A percentile compares a stretch with the other conserved stretches of the same genome.
These are phyloP conservation scores for Globisporangium sylvaticum DNA, from an alignment of 352 stramenopile species.

Conservation along the genomic window DNA sequence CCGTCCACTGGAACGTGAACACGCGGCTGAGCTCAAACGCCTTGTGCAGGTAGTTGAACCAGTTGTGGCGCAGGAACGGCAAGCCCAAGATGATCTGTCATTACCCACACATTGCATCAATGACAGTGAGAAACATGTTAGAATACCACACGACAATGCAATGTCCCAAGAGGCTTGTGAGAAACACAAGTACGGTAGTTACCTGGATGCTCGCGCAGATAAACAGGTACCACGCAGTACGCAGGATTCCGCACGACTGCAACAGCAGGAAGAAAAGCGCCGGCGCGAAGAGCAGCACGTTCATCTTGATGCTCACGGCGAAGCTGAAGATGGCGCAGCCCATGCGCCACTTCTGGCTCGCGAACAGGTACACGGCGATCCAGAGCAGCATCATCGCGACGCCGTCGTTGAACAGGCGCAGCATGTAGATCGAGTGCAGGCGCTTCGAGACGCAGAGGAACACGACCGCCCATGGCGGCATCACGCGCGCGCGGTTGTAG, in stretches of 20 bases:
- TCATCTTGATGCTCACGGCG: slow-evolving; percentile 99
- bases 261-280: slow-evolving; percentile 95
- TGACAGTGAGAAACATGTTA: background rate
- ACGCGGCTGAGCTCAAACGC: slow-evolving; percentile 97
- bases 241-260: slow-evolving; percentile 79
- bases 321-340: slow-evolving; percentile 94
- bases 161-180: background rate
- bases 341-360: slow-evolving; percentile 75
- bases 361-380: slow-evolving; percentile 88
- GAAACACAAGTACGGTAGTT: background rate
- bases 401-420: slow-evolving; percentile 99
- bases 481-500: slow-evolving; percentile 73
- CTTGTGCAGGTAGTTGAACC: slow-evolving; percentile 93
- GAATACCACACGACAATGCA: background rate
- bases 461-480: slow-evolving; percentile 85
- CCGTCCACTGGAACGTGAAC: slow-evolving; percentile 99
- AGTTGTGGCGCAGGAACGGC: slow-evolving; percentile 95
- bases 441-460: slow-evolving; percentile 93
- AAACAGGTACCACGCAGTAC: slow-evolving; percentile 81
- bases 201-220: slow-evolving; percentile 92
- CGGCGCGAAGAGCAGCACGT: slow-evolving; percentile 96
- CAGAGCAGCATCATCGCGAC: slow-evolving; percentile 95
- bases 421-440: slow-evolving; percentile 97
- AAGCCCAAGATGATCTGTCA: slow-evolving; percentile 82
- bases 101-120: background rate